These are phyloP conservation scores for Bruguiera sexangula DNA, from an alignment of 345 rosid genomes.

Conservation along the genomic window DNA sequence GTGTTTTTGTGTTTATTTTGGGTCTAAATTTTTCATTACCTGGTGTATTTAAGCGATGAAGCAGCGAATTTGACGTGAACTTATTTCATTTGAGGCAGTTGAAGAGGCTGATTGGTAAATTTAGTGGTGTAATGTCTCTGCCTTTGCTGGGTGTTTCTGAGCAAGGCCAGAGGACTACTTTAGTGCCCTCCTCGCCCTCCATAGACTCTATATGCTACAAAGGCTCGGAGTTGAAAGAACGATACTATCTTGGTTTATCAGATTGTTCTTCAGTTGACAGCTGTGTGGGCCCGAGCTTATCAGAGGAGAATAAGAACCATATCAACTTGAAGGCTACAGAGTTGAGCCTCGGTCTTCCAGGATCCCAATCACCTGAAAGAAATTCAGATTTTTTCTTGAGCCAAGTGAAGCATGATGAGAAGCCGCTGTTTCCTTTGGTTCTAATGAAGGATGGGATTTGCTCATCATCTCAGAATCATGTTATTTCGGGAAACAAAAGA, in stretches of 20 bases:
- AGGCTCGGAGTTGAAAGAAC: conserved; percentile 52
- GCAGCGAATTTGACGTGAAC: conserved; percentile 10
- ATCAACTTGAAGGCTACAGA: conserved; percentile 83
- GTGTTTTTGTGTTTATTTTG: background rate
- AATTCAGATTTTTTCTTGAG: conserved; percentile 45
- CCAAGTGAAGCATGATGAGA: conserved; percentile 59
- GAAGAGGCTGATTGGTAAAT: conserved; percentile 14
- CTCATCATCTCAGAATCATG: conserved; percentile 42
- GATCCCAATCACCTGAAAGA: conserved; percentile 67
- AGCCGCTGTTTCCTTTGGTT: conserved; percentile 67
- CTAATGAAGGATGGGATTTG: conserved; percentile 56
- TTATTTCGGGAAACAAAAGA: conserved; percentile 72
- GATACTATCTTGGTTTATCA: conserved; percentile 68
- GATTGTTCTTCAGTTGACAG: conserved; percentile 81
- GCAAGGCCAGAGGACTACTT: conserved; percentile 45
- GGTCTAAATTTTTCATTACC: background rate
- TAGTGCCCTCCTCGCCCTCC: conserved; percentile 46
- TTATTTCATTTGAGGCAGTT: conserved; percentile 19
- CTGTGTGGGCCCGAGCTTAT: conserved; percentile 47
- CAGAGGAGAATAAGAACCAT: conserved; percentile 44
- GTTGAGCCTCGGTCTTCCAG: conserved; percentile 82
- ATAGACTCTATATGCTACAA: conserved; percentile 38
- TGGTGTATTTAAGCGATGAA: background rate
- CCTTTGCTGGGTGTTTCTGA: conserved; percentile 54
- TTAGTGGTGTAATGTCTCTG: conserved; percentile 63